Base-by-base conservation (phyloP, 2,329 filamentous ascomycete species). In the Pseudopyrenochaeta lycopersici region DNA sequence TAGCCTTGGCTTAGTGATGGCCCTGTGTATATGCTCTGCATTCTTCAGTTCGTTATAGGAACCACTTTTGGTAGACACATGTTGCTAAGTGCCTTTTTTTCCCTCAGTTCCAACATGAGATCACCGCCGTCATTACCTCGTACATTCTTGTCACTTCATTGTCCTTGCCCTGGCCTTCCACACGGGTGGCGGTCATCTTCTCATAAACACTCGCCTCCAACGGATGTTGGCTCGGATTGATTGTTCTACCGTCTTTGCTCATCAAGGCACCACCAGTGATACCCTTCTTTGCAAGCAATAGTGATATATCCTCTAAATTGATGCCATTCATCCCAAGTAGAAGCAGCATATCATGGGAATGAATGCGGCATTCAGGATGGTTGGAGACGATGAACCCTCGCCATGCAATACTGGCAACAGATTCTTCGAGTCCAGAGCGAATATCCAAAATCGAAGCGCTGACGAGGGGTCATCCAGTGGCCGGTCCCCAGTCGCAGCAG, bases 271-370 rank as follows among this genome's bases (percentile, higher is more conserved):
- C 55, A 7, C 56, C 58, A 4, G 55, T 61, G 21, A 59, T 9
- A 4, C 58, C 60, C 23, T 56, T 51, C 35, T 64, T 59, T 21
- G 36, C 31, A 32, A 63, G 57, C 32, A 64, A 32, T 23, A 60
- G 46, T 42, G 82, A 85, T 78, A 90, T n/a, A n/a, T n/a, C n/a
- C 63, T 90, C 87, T 0, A 90, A 78, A 0, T 84, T 85, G 1
- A 88, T 71, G 0, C 85, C 80, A 67, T 88, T 88, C 0, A 67
- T 68, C 40, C 68, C 68, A 1, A 63, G 35, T 70, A 67, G n/a
- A 70, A 53, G 38, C 60, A 68, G 44, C 65, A 69, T 2, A 69
- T 40, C 38, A 56, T 55, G 3, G 53, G 56, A 17, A 62, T 58
- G 44, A 66, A 67, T 0, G n/a, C n/a, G n/a, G n/a, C n/a, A n/a